Percentiles rank a stretch among this genome's conserved stretches.
These are phyloP conservation scores for Pseudoscleropodium purum DNA, from an alignment of 225 moss, liverwort and hornwort species.

Conservation along the genomic window DNA sequence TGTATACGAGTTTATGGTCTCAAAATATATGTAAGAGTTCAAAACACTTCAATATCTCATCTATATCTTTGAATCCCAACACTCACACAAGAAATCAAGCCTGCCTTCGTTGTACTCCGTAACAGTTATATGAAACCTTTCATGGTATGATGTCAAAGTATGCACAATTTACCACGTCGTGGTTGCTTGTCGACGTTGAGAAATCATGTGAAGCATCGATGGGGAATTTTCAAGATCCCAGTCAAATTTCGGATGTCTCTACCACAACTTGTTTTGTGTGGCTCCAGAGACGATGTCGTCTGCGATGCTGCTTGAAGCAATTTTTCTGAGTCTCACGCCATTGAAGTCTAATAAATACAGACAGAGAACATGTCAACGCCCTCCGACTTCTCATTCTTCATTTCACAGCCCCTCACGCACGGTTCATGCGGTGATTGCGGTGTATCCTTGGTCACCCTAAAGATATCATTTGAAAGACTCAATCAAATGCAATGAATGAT, in stretches of 20 bases:
- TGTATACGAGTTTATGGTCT: not conserved
- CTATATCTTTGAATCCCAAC: not conserved
- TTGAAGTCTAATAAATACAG: not conserved
- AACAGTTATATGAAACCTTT: not conserved
- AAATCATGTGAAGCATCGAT: not conserved
- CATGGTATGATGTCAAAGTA: not conserved
- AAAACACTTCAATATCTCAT: not conserved
- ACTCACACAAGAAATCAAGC: not conserved
- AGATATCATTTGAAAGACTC: not conserved
- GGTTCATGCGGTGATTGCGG: not conserved
- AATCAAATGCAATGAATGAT: not conserved
- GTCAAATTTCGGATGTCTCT: not conserved
- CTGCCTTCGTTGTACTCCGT: too few relatives aligned
- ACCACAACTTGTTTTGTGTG: not conserved
- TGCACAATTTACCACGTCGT: not conserved
- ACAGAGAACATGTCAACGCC: not conserved
- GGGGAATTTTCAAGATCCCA: not conserved
- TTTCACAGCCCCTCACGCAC: not conserved
- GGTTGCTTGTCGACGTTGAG: not conserved
- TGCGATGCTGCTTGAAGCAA: not conserved
- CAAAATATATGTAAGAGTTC: not conserved
- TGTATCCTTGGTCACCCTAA: not conserved
- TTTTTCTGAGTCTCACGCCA: not conserved
- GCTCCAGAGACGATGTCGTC: not conserved
- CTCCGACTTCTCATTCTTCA: not conserved